Evolutionary conservation across 1,284 basidiomycete species (phyloP).

Genomic region (Pseudozyma sp.): DNA sequence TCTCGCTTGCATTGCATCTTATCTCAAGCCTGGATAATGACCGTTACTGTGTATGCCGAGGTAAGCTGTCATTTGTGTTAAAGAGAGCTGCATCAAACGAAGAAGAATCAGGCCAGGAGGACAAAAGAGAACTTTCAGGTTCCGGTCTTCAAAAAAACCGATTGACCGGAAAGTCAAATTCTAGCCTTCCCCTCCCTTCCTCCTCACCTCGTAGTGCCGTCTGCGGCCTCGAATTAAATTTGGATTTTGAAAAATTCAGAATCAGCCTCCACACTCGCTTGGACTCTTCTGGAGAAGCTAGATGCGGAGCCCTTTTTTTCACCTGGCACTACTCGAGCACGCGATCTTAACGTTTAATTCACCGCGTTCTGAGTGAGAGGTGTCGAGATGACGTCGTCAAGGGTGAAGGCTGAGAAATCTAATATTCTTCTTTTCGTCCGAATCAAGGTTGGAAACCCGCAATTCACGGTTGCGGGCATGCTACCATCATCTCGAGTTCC

Average conservation of each 20-base stretch:
- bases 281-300: neutral
- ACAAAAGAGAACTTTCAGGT: neutral
- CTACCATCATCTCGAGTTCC: neutral
- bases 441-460: neutral
- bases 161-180: slow-evolving; percentile 3
- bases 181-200: neutral
- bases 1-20: no score
- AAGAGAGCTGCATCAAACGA: neutral
- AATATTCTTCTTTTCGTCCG: neutral
- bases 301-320: neutral
- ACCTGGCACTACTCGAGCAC: neutral
- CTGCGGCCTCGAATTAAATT: slow-evolving; percentile 6
- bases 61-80: no score
- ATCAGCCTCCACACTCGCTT: slow-evolving; percentile 6
- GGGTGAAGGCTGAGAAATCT: neutral
- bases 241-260: neutral
- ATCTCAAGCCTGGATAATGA: no score
- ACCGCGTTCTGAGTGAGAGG: neutral
- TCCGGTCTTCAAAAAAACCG: slow-evolving; percentile 1
- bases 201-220: slow-evolving; percentile 2
- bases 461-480: neutral
- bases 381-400: neutral
- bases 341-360: neutral
- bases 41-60: no score
- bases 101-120: neutral